Base-by-base conservation (phyloP, 169 alveolate species). In the Cryptosporidium muris region DNA sequence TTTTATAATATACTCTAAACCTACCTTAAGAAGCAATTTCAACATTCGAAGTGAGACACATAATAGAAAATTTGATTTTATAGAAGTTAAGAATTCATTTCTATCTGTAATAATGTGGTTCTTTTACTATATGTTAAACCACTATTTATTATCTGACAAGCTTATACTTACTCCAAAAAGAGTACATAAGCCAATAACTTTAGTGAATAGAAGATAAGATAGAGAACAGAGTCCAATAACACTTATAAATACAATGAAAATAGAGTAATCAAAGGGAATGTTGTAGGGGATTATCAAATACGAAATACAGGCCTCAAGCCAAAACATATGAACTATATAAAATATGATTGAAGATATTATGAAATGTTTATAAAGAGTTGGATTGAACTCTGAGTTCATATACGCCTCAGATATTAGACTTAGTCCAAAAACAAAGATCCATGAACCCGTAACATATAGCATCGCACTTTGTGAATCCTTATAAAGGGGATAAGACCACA, bases 401-500 rank as follows among this genome's bases (percentile, higher is more conserved):
- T 58, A 51, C 14, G 68, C 8, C 16, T 58, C 74, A 11, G 74
- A 74, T 14, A 74, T 60, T 34, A 51, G 40, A 45, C 60, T 68
- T 64, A 74, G 16, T 16, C 54, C 53, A 40, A 74, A 53, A 56
- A 74, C 85, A 38, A 74, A 47, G 40, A 74, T 74, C 85, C 85
- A 74, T 11, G 85, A 56, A 11, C 85, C 85, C 25, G 62, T 43
- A 45, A 74, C 68, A 43, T 74, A 74, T 14, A 74, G 40, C 4
- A 74, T 14, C 45, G 85, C 40, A 43, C 68, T 74, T 8, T 58
- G 43, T 14, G 85, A 68, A 34, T 43, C 49, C 49, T 68, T 54
- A 37, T 74, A 74, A 66, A 74, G 54, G 12, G 85, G 85, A 60
- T 58, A 74, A 25, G 85, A 66, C 85, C 85, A 74, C 68, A 74